A percentile compares a stretch with the other conserved stretches of the same genome.
These are phyloP conservation scores for Pseudocercospora eumusae DNA, from an alignment of 2,329 filamentous ascomycete species.

Conservation along the genomic window DNA sequence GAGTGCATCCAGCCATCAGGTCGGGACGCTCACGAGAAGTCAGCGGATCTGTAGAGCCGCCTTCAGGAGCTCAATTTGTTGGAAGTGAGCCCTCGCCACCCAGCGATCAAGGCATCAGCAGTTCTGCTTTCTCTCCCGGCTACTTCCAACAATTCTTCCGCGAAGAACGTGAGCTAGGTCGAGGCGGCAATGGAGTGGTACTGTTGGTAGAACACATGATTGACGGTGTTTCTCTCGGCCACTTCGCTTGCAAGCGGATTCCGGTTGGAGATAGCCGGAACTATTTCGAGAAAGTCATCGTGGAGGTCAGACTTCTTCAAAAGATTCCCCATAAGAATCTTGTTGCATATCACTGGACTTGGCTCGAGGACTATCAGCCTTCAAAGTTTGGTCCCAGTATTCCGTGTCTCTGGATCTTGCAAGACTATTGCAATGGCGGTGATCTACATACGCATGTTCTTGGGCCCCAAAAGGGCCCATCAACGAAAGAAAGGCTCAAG, in stretches of 20 bases:
- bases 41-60: slow-evolving; percentile 39
- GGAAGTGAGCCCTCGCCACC: slow-evolving; percentile 46
- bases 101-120: slow-evolving; percentile 69
- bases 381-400: slow-evolving; percentile 85
- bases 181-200: slow-evolving; percentile 92
- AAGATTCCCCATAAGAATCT: slow-evolving; percentile 91
- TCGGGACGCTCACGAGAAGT: slow-evolving; percentile 40
- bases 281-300: slow-evolving; percentile 91
- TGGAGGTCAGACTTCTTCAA: slow-evolving; percentile 90
- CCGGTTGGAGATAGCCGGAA: slow-evolving; percentile 87
- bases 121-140: slow-evolving; percentile 82
- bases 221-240: slow-evolving; percentile 81
- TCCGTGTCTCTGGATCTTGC: slow-evolving; percentile 92
- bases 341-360: slow-evolving; percentile 95
- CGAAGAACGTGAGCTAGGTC: slow-evolving; percentile 80
- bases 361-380: slow-evolving; percentile 86
- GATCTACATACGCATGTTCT: slow-evolving; percentile 86
- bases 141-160: slow-evolving; percentile 95
- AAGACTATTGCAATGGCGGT: slow-evolving; percentile 94
- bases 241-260: slow-evolving; percentile 95
- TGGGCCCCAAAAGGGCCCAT: slow-evolving; percentile 72
- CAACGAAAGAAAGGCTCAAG: slow-evolving; percentile 76
- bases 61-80: slow-evolving; percentile 54
- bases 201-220: slow-evolving; percentile 90
- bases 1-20: slow-evolving; percentile 44